Percentiles rank a stretch among this genome's conserved stretches.
These are phyloP conservation scores for Fraxinus sp. DNA, from an alignment of 305 asterid species.

Conservation along the genomic window DNA sequence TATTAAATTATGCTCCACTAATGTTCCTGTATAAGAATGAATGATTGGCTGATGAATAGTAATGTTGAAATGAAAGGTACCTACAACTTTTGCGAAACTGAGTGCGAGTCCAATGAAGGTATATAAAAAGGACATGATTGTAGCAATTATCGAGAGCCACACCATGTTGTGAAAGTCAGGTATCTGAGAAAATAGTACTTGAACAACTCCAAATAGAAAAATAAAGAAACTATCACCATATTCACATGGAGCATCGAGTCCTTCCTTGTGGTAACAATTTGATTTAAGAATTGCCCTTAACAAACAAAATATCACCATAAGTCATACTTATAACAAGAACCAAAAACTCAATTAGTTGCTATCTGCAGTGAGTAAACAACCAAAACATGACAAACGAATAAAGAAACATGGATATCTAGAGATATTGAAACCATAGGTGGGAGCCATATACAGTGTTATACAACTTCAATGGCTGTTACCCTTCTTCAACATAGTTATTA, in stretches of 20 bases:
- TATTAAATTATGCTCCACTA: neutral
- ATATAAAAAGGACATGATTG: slow-evolving; percentile 49
- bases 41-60: neutral
- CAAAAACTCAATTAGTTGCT: neutral
- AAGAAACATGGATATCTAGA: neutral
- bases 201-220: slow-evolving; percentile 46
- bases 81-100: slow-evolving; percentile 45
- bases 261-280: slow-evolving; percentile 53
- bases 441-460: no score
- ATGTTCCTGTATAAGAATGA: neutral
- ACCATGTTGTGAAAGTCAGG: slow-evolving; percentile 52
- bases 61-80: slow-evolving; percentile 21
- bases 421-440: neutral
- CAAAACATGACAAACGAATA: neutral
- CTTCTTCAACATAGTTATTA: no score
- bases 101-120: slow-evolving; percentile 48
- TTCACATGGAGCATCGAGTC: slow-evolving; percentile 51
- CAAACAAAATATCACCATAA: slow-evolving; percentile 9
- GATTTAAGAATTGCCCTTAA: slow-evolving; percentile 52
- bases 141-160: slow-evolving; percentile 49
- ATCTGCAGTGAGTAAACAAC: neutral
- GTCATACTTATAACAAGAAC: neutral
- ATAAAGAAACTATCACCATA: slow-evolving; percentile 42
- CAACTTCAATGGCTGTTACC: no score
- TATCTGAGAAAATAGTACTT: slow-evolving; percentile 52